Conservation (phyloP, 768 basidiomycete genomes). For the Russula sp. region DNA sequence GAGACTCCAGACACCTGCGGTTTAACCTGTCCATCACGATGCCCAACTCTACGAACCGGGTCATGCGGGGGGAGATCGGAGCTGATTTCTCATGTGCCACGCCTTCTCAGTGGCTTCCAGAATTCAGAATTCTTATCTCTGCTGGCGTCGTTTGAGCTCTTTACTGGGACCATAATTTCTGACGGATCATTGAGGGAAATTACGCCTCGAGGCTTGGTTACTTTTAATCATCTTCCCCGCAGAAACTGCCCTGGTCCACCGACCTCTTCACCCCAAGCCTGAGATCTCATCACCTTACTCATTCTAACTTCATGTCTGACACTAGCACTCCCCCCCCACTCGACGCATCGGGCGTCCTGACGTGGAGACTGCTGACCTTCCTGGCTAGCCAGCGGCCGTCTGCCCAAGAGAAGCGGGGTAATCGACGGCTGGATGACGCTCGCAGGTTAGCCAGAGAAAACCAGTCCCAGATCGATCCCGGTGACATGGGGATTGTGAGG, state of each 20-base stretch:
- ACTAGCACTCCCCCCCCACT: background rate
- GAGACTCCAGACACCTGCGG: too few relatives aligned
- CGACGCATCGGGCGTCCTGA: constrained; percentile 1
- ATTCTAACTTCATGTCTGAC: background rate
- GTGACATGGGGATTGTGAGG: background rate
- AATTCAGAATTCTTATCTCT: background rate
- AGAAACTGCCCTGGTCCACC: background rate
- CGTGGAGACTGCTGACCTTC: background rate
- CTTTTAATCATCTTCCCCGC: background rate
- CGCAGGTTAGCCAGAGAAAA: background rate
- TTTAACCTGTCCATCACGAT: background rate
- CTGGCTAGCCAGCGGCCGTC: background rate
- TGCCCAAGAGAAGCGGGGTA: background rate
- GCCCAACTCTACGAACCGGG: background rate
- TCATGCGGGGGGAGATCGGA: background rate
- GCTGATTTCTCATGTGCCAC: background rate
- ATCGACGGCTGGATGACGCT: background rate
- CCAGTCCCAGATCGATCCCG: background rate
- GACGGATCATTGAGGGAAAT: background rate
- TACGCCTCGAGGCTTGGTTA: background rate
- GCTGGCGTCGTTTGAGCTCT: background rate
- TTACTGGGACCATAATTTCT: background rate
- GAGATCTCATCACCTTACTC: background rate
- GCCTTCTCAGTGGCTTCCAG: background rate
- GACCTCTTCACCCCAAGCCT: background rate